Base-by-base conservation (phyloP, 2,329 filamentous ascomycete genomes). In the Phoma herbarum region DNA sequence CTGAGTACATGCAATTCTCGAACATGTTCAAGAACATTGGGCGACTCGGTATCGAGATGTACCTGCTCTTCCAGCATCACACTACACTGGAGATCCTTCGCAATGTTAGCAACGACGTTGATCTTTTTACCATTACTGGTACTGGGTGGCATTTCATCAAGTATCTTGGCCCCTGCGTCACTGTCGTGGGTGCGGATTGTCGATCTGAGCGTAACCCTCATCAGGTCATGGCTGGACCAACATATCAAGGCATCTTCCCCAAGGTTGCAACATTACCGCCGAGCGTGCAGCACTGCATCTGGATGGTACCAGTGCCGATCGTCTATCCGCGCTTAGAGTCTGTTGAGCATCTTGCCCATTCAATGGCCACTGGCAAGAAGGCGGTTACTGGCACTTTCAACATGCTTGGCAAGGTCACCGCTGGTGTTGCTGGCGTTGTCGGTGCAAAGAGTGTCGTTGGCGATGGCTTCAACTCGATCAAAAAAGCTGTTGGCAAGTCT, bases 1-100 rank as follows among this genome's bases (percentile, higher is more conserved):
- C 95, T 0, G 93, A 97, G 62, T 96, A 98, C 75, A 98, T 99
- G 94, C 95, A 99, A 74, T 91, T 91, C 66, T 97, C 93, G 18
- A 90, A 96, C 64, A 93, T 98, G 80, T 98, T 99, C 83, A 97
- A 96, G 80, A 98, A 98, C 74, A 96, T 98, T 71, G 95, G 95
- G 23, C 88, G 95, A 35, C 89, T 99, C 61, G 95, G 93, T 22
- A 93, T 96, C 54, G 93, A 98, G 67, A 97, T 97, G 93, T 99
- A 98, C 74, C 84, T 99, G 33, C 85, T 99, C 8, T 99, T 99
- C 83, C 95, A 99, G 74, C 95, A 99, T 73, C 95, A 99, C 77
- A 98, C 95, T 0, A 98, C 94, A 0, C 84, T 96, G 3, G 95
- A 98, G 73, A 91, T 98, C 41, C 86, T 99, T 57, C 90, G 93